A percentile compares a stretch with the other conserved stretches of the same genome.
Evolutionary conservation across 495 filamentous ascomycete genomes (phyloP).

Genomic region (Penicillium steckii): DNA sequence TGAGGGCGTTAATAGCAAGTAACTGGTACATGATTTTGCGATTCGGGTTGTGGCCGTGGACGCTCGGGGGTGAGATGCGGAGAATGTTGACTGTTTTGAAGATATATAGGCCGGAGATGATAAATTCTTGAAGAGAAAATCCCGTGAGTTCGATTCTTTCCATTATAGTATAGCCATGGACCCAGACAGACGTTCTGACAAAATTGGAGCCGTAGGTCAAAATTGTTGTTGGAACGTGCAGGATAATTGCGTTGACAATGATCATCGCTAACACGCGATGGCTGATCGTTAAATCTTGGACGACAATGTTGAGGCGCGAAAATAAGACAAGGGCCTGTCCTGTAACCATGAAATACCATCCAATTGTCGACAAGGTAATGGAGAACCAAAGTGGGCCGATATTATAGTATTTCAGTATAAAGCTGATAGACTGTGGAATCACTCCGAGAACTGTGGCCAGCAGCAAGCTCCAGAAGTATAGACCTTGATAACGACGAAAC

Average conservation of each 20-base stretch:
- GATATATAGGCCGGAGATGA: slow-evolving; percentile 51
- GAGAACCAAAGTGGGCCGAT: slow-evolving; percentile 24
- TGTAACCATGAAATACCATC: slow-evolving; percentile 44
- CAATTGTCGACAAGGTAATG: slow-evolving; percentile 34
- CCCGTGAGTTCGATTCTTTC: slow-evolving; percentile 46
- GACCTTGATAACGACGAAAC: slow-evolving; percentile 36
- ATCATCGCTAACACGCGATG: slow-evolving; percentile 34
- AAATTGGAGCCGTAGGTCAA: slow-evolving; percentile 36
- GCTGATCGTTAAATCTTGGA: slow-evolving; percentile 27
- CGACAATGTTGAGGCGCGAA: slow-evolving; percentile 36
- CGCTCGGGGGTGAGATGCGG: slow-evolving; percentile 24
- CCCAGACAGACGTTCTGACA: slow-evolving; percentile 17
- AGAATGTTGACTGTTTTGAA: slow-evolving; percentile 40
- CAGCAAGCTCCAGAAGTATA: slow-evolving; percentile 44
- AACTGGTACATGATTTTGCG: slow-evolving; percentile 34
- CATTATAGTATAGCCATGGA: slow-evolving; percentile 37
- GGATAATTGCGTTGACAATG: slow-evolving; percentile 33
- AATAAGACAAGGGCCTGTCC: slow-evolving; percentile 40
- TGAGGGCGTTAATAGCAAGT: slow-evolving; percentile 38
- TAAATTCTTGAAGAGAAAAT: slow-evolving; percentile 48
- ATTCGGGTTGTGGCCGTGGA: slow-evolving; percentile 20
- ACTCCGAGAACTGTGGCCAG: slow-evolving; percentile 31
- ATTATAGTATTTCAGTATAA: slow-evolving; percentile 36
- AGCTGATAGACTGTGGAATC: slow-evolving; percentile 39
- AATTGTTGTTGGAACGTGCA: slow-evolving; percentile 40